Base-by-base conservation (phyloP, 805 yeast genomes). In the Hanseniaspora valbyensis region DNA sequence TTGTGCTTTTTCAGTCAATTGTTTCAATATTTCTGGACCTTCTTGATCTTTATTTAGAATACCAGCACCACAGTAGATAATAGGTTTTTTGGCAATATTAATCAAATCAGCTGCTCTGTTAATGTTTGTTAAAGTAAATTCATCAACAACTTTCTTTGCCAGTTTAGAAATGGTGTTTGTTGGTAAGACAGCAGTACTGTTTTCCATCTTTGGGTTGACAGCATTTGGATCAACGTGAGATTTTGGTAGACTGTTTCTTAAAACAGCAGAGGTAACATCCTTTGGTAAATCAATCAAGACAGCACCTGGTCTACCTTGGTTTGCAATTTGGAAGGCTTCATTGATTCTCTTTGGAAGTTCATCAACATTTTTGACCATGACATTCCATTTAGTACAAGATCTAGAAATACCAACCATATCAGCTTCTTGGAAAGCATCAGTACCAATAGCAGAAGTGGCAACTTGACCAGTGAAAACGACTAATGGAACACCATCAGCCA, bases 361-460 rank as follows among this genome's bases (percentile, higher is more conserved):
- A 50, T 89, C 90, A 48, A 92, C 90, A 63, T 77, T 77, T 68
- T 87, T 92, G 53, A 92, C 96, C 98, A 92, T 92, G 36, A 89
- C 96, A 64, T 94, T 92, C 98, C 98, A 92, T 68, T 92, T 92
- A 54, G 98, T 88, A 74, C 98, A 92, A 7, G 95, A 81, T 65
- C 98, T 78, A 4, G 97, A 86, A 61, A 92, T 92, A 60, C 97
- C 98, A 42, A 92, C 78, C 49, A 90, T 94, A 64, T 92, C 98
- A 45, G 98, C 98, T 72, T 92, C 98, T 73, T 92, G 98, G 81
- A 92, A 92, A 25, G 97, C 95, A 66, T 92, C 98, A 13, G 97
- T 90, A 62, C 98, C 98, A 59, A 92, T 92, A 40, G 95, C 89
- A 50, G 82, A 69, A 32, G 98, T 92, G 52, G 95, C 85, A 33